Evolutionary conservation across 208 protist species (phyloP).

Genomic region (Endotrypanum monterogeii): DNA sequence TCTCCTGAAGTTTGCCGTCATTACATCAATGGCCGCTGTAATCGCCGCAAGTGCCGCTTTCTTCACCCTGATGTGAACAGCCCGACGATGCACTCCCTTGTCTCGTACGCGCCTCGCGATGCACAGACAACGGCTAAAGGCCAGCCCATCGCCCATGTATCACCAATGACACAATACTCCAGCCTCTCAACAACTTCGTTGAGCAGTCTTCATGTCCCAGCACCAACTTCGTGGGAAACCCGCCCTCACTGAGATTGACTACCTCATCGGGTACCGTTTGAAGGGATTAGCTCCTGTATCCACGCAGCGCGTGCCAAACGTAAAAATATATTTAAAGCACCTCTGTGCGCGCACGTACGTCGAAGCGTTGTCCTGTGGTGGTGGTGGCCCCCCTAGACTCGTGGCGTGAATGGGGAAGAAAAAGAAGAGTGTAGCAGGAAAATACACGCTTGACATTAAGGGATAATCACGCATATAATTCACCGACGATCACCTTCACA

Average conservation of each 20-base stretch:
- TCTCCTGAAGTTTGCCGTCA: conserved; percentile 48
- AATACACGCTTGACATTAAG: too few relatives aligned
- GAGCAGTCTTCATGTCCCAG: not conserved
- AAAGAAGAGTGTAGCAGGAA: too few relatives aligned
- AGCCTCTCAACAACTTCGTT: conserved; percentile 11
- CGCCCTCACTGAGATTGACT: not conserved
- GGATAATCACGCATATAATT: too few relatives aligned
- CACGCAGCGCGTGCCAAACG: too few relatives aligned
- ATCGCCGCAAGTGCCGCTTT: conserved; percentile 72
- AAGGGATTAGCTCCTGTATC: too few relatives aligned
- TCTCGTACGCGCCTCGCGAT: not conserved
- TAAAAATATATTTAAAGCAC: too few relatives aligned
- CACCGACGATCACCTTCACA: not conserved
- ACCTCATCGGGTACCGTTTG: too few relatives aligned
- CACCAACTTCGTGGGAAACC: not conserved
- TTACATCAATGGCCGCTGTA: conserved; percentile 63
- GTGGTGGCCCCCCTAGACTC: too few relatives aligned
- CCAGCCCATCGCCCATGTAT: not conserved
- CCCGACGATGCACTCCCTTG: not conserved
- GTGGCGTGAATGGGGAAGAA: too few relatives aligned
- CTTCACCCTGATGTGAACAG: conserved; percentile 35
- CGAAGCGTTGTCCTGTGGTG: too few relatives aligned
- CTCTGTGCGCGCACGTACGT: too few relatives aligned
- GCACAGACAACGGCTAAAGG: not conserved
- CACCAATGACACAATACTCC: conserved; percentile 1